phyloP scores from a whole-genome alignment of 1,284 basidiomycete species.

The Trametes sp. region DNA sequence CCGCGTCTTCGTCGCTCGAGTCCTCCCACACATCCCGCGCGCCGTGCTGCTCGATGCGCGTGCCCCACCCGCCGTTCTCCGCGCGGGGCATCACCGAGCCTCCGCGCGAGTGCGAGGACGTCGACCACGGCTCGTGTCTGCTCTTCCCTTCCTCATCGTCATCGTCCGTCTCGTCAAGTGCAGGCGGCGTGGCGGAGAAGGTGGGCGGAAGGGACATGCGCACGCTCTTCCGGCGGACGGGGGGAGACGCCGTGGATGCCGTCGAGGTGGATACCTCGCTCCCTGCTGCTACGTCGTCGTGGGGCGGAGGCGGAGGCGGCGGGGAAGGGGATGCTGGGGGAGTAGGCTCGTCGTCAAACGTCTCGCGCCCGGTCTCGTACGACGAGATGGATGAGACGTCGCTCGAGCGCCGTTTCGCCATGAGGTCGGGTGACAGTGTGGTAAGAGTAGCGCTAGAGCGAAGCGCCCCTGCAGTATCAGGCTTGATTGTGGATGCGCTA shows the following conservation, averaged over 20 bases:
- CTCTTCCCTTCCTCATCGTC: slow-evolving; percentile 54
- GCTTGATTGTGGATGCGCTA: slow-evolving; percentile 57
- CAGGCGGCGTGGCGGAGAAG: slow-evolving; percentile 73
- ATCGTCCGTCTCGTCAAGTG: slow-evolving; percentile 64
- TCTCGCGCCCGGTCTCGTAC: slow-evolving; percentile 67
- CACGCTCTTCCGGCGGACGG: slow-evolving; percentile 72
- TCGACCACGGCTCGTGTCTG: slow-evolving; percentile 37
- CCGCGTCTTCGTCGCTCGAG: slow-evolving; percentile 76
- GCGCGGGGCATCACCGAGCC: slow-evolving; percentile 9
- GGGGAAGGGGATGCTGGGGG: slow-evolving; percentile 8
- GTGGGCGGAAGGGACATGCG: slow-evolving; percentile 76
- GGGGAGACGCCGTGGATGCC: slow-evolving; percentile 34
- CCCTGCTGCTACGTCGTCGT: slow-evolving; percentile 22
- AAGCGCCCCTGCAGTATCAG: too few species aligned
- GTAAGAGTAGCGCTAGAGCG: slow-evolving; percentile 9
- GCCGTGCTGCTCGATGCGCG: slow-evolving; percentile 36
- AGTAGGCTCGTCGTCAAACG: slow-evolving; percentile 37
- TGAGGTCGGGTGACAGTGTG: slow-evolving; percentile 4
- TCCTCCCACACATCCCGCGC: slow-evolving; percentile 67
- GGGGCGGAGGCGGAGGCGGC: slow-evolving; percentile 35
- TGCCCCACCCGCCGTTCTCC: slow-evolving; percentile 34
- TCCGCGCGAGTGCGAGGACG: slow-evolving; percentile 27
- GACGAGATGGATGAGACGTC: slow-evolving; percentile 59
- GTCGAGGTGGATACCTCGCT: slow-evolving; percentile 40
- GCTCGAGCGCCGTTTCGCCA: slow-evolving; percentile 33